phyloP scores from a whole-genome alignment of 768 basidiomycete species.

The Tylopilus sp. region DNA sequence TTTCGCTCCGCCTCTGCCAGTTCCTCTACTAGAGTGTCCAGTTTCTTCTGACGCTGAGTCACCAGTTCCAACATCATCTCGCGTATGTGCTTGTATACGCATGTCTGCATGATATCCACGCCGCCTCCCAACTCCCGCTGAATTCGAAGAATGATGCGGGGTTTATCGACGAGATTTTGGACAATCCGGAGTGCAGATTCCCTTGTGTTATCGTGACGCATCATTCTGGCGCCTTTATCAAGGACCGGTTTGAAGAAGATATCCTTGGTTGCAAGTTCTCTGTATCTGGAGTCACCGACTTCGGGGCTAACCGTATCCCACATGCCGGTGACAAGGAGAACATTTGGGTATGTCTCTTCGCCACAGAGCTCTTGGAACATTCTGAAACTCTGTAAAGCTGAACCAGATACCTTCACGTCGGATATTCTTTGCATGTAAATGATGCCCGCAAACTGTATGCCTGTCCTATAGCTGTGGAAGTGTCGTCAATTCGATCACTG shows the following conservation, averaged over 20 bases:
- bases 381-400: conserved; percentile 43
- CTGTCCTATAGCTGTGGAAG: conserved; percentile 20
- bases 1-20: conserved; percentile 42
- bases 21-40: conserved; percentile 42
- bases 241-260: conserved; percentile 51
- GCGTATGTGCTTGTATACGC: conserved; percentile 50
- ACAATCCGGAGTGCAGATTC: conserved; percentile 47
- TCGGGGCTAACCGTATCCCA: conserved; percentile 40
- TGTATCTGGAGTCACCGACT: conserved; percentile 37
- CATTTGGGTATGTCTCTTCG: conserved; percentile 41
- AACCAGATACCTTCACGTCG: conserved; percentile 46
- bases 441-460: conserved; percentile 40
- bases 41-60: conserved; percentile 41
- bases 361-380: conserved; percentile 55
- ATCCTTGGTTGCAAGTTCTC: conserved; percentile 39
- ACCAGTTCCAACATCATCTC: conserved; percentile 46
- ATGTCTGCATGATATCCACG: conserved; percentile 47
- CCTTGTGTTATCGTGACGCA: conserved; percentile 41
- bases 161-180: conserved; percentile 35
- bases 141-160: conserved; percentile 43
- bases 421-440: conserved; percentile 53
- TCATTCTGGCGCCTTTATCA: conserved; percentile 42
- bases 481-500: neutral
- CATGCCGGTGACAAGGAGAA: conserved; percentile 51
- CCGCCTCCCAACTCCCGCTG: conserved; percentile 51